phyloP scores from a whole-genome alignment of 495 filamentous ascomycete genomes.

The Daldinia concentrica region DNA sequence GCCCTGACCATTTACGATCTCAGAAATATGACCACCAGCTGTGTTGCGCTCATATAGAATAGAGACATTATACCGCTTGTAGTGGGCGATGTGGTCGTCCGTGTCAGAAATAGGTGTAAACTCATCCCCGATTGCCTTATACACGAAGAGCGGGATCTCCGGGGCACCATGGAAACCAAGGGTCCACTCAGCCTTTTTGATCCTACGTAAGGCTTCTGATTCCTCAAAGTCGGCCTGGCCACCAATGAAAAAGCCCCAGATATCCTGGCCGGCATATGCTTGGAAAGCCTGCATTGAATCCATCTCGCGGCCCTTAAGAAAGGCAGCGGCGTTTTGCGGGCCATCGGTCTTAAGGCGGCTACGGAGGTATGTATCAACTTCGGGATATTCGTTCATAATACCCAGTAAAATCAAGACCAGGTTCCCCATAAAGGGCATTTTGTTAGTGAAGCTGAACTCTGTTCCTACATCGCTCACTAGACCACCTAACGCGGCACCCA shows the following conservation, averaged over 20 bases:
- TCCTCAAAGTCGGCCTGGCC: conserved; percentile 43
- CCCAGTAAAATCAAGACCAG: conserved; percentile 41
- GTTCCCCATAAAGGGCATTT: conserved; percentile 32
- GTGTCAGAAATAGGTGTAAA: conserved; percentile 56
- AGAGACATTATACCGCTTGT: conserved; percentile 38
- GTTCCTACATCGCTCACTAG: conserved; percentile 31
- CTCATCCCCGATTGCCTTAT: conserved; percentile 62
- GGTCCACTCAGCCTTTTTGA: conserved; percentile 45
- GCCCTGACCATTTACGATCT: conserved; percentile 39
- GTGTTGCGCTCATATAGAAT: conserved; percentile 54
- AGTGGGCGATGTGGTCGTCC: conserved; percentile 53
- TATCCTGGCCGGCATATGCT: conserved; percentile 44
- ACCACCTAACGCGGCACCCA: conserved; percentile 61
- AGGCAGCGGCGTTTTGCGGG: conserved; percentile 45
- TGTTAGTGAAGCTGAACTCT: conserved; percentile 5
- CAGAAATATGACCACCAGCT: conserved; percentile 34
- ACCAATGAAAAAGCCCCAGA: conserved; percentile 53
- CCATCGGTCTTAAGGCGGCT: conserved; percentile 39
- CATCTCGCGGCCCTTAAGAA: conserved; percentile 44
- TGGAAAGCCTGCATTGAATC: conserved; percentile 39
- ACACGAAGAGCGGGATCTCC: conserved; percentile 58
- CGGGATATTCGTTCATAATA: conserved; percentile 43
- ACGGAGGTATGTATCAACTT: conserved; percentile 22
- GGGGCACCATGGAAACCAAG: conserved; percentile 57
- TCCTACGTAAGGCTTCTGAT: conserved; percentile 37